A percentile compares a stretch with the other conserved stretches of the same genome.
phyloP scores from a whole-genome alignment of 768 basidiomycete genomes.

The Amanita exitialis region DNA sequence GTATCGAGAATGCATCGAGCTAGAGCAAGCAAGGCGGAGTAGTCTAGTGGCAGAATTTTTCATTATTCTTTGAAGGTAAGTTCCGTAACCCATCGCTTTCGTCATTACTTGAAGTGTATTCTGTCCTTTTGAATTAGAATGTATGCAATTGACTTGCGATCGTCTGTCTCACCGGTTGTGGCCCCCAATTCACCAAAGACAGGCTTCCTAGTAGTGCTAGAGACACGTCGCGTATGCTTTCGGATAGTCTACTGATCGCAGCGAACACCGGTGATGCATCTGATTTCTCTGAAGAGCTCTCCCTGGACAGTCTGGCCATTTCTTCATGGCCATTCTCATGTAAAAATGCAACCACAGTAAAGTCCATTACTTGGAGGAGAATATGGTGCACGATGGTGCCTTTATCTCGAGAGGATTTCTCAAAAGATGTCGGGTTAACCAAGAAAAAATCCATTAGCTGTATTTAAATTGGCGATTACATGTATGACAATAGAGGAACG shows the following conservation, averaged over 20 bases:
- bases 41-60: constrained; percentile 39
- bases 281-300: background rate
- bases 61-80: constrained; percentile 34
- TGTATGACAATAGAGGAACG: constrained; percentile 11
- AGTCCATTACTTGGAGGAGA: constrained; percentile 31
- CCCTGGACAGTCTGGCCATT: background rate
- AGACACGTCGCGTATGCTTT: background rate
- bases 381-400: constrained; percentile 18
- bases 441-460: constrained; percentile 45
- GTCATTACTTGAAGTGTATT: background rate
- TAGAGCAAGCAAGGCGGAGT: constrained; percentile 55
- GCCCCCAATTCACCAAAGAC: background rate
- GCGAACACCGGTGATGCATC: background rate
- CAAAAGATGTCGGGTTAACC: constrained; percentile 24
- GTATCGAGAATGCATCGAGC: constrained; percentile 40
- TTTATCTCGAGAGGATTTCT: constrained; percentile 14
- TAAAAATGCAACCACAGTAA: constrained; percentile 30
- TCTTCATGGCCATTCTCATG: constrained; percentile 17
- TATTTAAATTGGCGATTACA: constrained; percentile 14
- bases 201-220: background rate
- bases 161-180: background rate
- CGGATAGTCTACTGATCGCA: background rate
- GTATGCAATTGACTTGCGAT: background rate
- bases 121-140: background rate
- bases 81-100: constrained; percentile 23